Conservation (phyloP, 208 protist genomes). For the Wallacemonas sp. region DNA sequence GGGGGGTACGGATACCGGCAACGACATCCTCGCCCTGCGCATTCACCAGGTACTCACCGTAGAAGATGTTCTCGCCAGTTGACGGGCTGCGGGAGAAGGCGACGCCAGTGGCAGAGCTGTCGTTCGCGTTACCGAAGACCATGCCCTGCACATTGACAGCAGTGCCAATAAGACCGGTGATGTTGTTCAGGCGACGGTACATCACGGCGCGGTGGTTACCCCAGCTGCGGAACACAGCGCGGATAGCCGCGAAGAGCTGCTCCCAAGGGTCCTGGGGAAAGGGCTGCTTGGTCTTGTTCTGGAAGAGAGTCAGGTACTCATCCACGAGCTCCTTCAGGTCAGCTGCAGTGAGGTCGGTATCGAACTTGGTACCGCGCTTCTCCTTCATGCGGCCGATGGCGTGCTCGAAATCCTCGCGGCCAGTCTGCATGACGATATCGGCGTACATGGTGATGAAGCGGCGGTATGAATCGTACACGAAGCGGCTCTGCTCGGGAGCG, state of each 20-base stretch:
- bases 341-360: slow-evolving; percentile 82
- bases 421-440: slow-evolving; percentile 91
- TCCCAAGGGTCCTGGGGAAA: slow-evolving; percentile 92
- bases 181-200: slow-evolving; percentile 92
- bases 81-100: slow-evolving; percentile 94
- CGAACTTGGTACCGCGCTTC: slow-evolving; percentile 64
- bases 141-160: slow-evolving; percentile 96
- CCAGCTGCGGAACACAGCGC: slow-evolving; percentile 94
- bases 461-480: slow-evolving; percentile 95
- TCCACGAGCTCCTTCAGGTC: slow-evolving; percentile 77
- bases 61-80: slow-evolving; percentile 92
- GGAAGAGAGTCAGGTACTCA: slow-evolving; percentile 67
- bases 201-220: slow-evolving; percentile 86
- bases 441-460: slow-evolving; percentile 96
- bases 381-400: slow-evolving; percentile 77
- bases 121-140: slow-evolving; percentile 95
- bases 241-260: slow-evolving; percentile 87
- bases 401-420: slow-evolving; percentile 89
- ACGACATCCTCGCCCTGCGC: slow-evolving; percentile 97
- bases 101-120: slow-evolving; percentile 93
- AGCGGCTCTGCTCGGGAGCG: slow-evolving; percentile 70
- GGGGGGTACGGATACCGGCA: slow-evolving; percentile 94
- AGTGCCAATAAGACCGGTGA: slow-evolving; percentile 90
- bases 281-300: slow-evolving; percentile 55
- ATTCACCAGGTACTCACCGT: slow-evolving; percentile 95